Base-by-base conservation (phyloP, 1,139 yeast species). In the Saccharomyces hybrid region DNA sequence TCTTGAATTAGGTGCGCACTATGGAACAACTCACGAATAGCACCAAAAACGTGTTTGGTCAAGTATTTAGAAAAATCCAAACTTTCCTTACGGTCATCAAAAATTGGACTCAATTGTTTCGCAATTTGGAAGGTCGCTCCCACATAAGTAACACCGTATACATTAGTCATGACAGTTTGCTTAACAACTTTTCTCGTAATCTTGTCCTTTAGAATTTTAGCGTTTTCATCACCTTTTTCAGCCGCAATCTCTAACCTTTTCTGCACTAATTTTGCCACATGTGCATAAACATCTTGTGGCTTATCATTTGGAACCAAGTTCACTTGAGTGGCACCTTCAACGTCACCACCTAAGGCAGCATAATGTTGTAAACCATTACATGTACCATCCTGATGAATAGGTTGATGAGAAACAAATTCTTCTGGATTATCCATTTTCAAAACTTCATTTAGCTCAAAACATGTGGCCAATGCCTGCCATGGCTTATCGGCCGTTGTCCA, bases 141-240 rank as follows among this genome's bases (percentile, higher is more conserved):
- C 58, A 89, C 81, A 68, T 81, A 89, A 0, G 99, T 93, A 11
- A 93, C 99, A 63, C 99, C 99, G 68, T 95, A 93, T 47, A 93
- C 99, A 64, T 90, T 91, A 1, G 99, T 93, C 99, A 93, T 93
- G 31, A 93, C 99, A 0, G 99, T 89, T 71, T 93, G 98, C 69
- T 93, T 93, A 50, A 93, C 96, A 50, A 93, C 85, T 69, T 91
- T 91, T 64, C 99, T 80, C 26, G 85, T 80, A 57, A 93, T 80
- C 60, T 82, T 79, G 53, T 85, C 88, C 57, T 79, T 75, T 49
- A 74, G 59, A 8, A 66, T 56, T 20, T 53, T 55, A 1, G 76
- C 75, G 7, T 61, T 67, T 48, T 72, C 76, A 55, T 73, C 77
- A 59, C 80, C 89, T 13, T 75, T 74, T 13, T 66, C 81, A 2